A percentile compares a stretch with the other conserved stretches of the same genome.
Evolutionary conservation across 257 asterid species (phyloP).

Genomic region (Dorcoceras hygrometricum): DNA sequence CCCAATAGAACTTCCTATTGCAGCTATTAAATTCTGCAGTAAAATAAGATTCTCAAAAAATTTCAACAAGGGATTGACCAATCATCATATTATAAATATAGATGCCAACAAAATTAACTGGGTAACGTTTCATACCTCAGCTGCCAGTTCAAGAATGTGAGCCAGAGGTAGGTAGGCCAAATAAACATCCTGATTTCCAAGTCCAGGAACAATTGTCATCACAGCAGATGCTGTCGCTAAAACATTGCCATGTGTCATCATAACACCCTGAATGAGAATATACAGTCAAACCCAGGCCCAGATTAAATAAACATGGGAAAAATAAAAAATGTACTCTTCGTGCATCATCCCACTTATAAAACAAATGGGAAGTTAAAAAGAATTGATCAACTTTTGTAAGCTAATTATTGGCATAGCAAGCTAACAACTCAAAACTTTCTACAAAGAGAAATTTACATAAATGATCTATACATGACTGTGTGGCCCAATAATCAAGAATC

Average conservation of each 20-base stretch:
- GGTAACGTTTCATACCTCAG: constrained; percentile 60
- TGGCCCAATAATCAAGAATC: background rate
- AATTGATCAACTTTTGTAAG: background rate
- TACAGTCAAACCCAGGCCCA: background rate
- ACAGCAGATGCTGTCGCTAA: constrained; percentile 94
- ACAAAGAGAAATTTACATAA: background rate
- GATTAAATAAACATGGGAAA: constrained; percentile 6
- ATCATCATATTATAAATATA: constrained; percentile 10
- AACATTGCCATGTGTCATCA: constrained; percentile 95
- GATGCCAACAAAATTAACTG: constrained; percentile 1
- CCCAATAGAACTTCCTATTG: constrained; percentile 88
- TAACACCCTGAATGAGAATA: constrained; percentile 70
- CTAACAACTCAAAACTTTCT: no score
- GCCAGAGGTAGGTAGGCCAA: constrained; percentile 95
- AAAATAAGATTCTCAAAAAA: constrained; percentile 13
- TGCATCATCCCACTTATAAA: constrained; percentile 17
- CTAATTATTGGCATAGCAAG: background rate
- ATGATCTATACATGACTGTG: background rate
- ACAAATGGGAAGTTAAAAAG: background rate
- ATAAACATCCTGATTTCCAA: constrained; percentile 74
- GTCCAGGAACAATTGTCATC: constrained; percentile 78
- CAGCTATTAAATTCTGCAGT: constrained; percentile 68
- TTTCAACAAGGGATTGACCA: constrained; percentile 4
- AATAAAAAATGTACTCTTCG: background rate
- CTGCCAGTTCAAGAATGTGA: constrained; percentile 95